A percentile compares a stretch with the other conserved stretches of the same genome.
phyloP scores from a whole-genome alignment of 2,329 filamentous ascomycete genomes.

The Fusarium mundagurra region DNA sequence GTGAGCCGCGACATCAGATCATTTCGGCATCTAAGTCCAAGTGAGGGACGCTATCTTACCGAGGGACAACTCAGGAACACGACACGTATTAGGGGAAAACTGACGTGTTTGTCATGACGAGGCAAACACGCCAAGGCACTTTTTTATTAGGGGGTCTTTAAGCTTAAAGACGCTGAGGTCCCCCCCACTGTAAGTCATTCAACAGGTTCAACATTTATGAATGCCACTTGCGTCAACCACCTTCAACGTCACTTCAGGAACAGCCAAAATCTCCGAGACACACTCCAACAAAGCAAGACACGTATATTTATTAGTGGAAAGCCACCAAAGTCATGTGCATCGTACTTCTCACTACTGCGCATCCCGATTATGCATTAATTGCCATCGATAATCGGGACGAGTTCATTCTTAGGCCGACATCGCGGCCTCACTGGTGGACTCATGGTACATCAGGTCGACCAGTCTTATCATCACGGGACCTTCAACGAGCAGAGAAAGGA shows the following conservation, averaged over 20 bases:
- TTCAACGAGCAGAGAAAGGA: slow-evolving; percentile 69
- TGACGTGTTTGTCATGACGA: slow-evolving; percentile 12
- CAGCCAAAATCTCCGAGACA: slow-evolving; percentile 2
- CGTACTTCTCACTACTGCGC: slow-evolving; percentile 77
- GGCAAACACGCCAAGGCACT: background rate
- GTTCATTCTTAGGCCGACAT: slow-evolving; percentile 72
- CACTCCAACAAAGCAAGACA: background rate
- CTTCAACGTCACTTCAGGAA: slow-evolving; percentile 7
- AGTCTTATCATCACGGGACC: slow-evolving; percentile 69
- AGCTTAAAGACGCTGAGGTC: slow-evolving; percentile 32
- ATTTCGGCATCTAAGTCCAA: slow-evolving; percentile 6
- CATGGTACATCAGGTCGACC: slow-evolving; percentile 53
- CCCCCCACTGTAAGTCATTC: slow-evolving; percentile 12
- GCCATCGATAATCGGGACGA: slow-evolving; percentile 83
- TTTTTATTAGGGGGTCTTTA: slow-evolving; percentile 12
- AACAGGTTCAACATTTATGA: background rate
- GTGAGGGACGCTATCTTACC: slow-evolving; percentile 17
- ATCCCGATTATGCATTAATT: slow-evolving; percentile 79
- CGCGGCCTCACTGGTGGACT: slow-evolving; percentile 71
- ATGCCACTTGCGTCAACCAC: slow-evolving; percentile 21
- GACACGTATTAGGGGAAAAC: slow-evolving; percentile 7
- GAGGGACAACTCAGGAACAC: slow-evolving; percentile 30
- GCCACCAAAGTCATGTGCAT: slow-evolving; percentile 71
- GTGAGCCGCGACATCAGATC: slow-evolving; percentile 28
- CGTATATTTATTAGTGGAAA: background rate